A percentile compares a stretch with the other conserved stretches of the same genome.
Conservation (phyloP, 2,329 filamentous ascomycete species). For the Mariannaea elegans region DNA sequence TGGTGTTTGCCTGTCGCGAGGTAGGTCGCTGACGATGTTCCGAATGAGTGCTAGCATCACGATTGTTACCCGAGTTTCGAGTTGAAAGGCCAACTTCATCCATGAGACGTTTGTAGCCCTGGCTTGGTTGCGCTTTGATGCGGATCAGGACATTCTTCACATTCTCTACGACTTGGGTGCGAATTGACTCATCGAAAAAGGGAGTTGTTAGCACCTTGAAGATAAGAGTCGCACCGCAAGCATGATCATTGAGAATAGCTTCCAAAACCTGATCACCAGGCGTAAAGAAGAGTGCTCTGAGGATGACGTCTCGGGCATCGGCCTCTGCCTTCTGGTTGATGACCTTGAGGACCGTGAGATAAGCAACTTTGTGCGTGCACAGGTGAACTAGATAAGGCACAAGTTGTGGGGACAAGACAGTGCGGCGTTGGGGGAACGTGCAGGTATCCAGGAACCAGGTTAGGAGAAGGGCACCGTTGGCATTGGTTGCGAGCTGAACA, state of each 20-base stretch:
- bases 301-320: slow-evolving; percentile 88
- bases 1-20: slow-evolving; percentile 62
- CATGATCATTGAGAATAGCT: slow-evolving; percentile 89
- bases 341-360: slow-evolving; percentile 95
- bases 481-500: slow-evolving; percentile 94
- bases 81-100: slow-evolving; percentile 94
- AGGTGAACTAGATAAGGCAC: slow-evolving; percentile 94
- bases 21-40: slow-evolving; percentile 64
- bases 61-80: slow-evolving; percentile 56
- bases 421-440: slow-evolving; percentile 90
- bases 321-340: slow-evolving; percentile 97
- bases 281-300: slow-evolving; percentile 93
- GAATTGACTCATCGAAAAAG: slow-evolving; percentile 93
- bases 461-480: slow-evolving; percentile 90
- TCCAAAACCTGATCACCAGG: slow-evolving; percentile 86
- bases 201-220: slow-evolving; percentile 99
- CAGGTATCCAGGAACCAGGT: slow-evolving; percentile 99
- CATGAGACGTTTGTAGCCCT: slow-evolving; percentile 98
- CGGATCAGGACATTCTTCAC: slow-evolving; percentile 88
- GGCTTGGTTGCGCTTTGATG: slow-evolving; percentile 91
- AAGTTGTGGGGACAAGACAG: slow-evolving; percentile 88
- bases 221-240: slow-evolving; percentile 92
- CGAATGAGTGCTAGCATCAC: slow-evolving; percentile 54
- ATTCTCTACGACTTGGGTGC: slow-evolving; percentile 87
- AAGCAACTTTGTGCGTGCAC: slow-evolving; percentile 98